A percentile compares a stretch with the other conserved stretches of the same genome.
Conservation (phyloP, 345 rosid genomes). For the Melaleuca quinquenervia region DNA sequence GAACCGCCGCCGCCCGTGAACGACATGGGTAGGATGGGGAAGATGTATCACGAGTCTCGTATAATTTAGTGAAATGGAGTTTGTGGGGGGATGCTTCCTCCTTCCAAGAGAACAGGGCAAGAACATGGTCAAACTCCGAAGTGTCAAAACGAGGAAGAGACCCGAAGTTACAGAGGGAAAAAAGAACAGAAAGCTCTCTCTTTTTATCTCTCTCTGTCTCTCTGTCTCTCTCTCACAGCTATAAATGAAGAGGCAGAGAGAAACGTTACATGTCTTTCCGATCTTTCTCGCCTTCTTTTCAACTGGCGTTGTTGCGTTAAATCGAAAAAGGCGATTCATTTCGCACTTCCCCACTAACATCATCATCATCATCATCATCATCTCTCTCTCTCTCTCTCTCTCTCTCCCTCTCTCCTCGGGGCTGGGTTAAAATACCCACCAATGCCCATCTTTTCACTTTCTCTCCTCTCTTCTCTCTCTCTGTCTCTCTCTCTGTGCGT, state of each 20-base stretch:
- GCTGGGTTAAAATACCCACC: not conserved
- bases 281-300: not conserved
- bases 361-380: not conserved
- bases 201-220: not conserved
- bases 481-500: not conserved
- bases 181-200: not conserved
- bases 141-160: not conserved
- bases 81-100: not conserved
- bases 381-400: not conserved
- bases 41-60: not conserved
- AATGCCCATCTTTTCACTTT: not conserved
- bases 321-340: not conserved
- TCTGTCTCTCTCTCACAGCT: not conserved
- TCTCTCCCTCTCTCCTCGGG: not conserved
- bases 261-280: not conserved
- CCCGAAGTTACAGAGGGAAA: not conserved
- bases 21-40: not conserved
- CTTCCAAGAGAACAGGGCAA: not conserved
- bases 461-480: not conserved
- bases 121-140: not conserved
- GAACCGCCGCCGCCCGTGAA: no score
- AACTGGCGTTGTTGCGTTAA: not conserved
- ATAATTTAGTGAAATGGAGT: not conserved
- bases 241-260: not conserved
- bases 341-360: not conserved